Evolutionary conservation across 1,284 basidiomycete species (phyloP).

Genomic region (Uromyces viciae-fabae): DNA sequence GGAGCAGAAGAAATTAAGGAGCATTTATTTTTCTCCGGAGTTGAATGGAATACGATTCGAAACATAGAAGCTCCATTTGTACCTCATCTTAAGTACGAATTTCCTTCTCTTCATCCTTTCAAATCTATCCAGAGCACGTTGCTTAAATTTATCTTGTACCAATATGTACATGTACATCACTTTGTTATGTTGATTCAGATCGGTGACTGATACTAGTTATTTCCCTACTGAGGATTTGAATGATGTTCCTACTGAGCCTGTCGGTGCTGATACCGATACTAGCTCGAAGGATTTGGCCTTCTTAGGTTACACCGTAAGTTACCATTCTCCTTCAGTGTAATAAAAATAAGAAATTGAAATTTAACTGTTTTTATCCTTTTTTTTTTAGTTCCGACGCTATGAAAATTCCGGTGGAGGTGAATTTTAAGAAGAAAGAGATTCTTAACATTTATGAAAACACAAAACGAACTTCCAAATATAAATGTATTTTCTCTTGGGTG

Average conservation of each 20-base stretch:
- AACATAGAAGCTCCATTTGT: slow-evolving; percentile 94
- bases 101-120: neutral
- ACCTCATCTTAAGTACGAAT: slow-evolving; percentile 66
- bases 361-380: neutral
- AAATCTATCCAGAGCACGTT: neutral
- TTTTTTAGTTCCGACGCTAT: slow-evolving; percentile 39
- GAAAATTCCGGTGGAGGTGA: slow-evolving; percentile 30
- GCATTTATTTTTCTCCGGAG: slow-evolving; percentile 78
- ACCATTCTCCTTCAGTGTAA: neutral
- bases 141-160: neutral
- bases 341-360: too few relatives aligned
- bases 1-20: slow-evolving; percentile 79
- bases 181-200: slow-evolving; percentile 56
- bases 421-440: slow-evolving; percentile 22
- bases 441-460: too few relatives aligned
- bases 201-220: slow-evolving; percentile 90
- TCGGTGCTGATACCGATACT: slow-evolving; percentile 66
- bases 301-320: slow-evolving; percentile 64
- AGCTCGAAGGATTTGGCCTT: slow-evolving; percentile 85
- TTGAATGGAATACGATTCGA: slow-evolving; percentile 85
- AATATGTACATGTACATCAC: slow-evolving; percentile 42
- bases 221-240: slow-evolving; percentile 95
- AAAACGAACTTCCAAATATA: too few relatives aligned
- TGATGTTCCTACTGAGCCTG: slow-evolving; percentile 70
- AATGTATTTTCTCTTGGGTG: too few relatives aligned